phyloP scores from a whole-genome alignment of 2,329 filamentous ascomycete genomes.

The Uncinocarpus reesii region DNA sequence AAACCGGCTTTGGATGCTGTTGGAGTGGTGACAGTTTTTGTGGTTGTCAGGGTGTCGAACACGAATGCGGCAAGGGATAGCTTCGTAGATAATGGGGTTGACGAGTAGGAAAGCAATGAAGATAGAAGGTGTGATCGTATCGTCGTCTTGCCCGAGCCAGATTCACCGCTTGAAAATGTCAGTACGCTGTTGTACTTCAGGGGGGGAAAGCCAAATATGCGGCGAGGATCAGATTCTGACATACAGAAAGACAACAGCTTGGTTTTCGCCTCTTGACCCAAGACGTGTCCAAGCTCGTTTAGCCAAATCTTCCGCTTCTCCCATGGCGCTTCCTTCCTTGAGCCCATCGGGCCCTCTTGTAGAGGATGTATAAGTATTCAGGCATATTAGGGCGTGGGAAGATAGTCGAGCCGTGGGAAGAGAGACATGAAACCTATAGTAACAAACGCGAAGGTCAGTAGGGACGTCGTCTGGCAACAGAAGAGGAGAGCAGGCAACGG shows the following conservation, averaged over 20 bases:
- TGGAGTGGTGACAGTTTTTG: conserved; percentile 89
- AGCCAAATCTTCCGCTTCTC: conserved; percentile 84
- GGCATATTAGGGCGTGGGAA: conserved; percentile 77
- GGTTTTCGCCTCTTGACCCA: conserved; percentile 82
- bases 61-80: conserved; percentile 87
- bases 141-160: conserved; percentile 91
- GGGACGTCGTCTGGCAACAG: no score
- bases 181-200: neutral
- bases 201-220: neutral
- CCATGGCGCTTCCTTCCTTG: conserved; percentile 85
- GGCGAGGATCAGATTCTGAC: conserved; percentile 29
- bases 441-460: neutral
- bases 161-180: conserved; percentile 64
- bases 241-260: conserved; percentile 86
- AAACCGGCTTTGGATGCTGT: conserved; percentile 92
- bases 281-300: conserved; percentile 74
- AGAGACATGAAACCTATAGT: conserved; percentile 78
- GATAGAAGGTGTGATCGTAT: conserved; percentile 80
- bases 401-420: conserved; percentile 80
- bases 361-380: conserved; percentile 92
- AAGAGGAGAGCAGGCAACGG: no score
- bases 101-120: conserved; percentile 76
- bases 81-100: conserved; percentile 86
- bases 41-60: conserved; percentile 92
- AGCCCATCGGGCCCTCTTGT: conserved; percentile 80